Evolutionary conservation across 108 stramenopile genomes (phyloP).

Genomic region (Conticribra weissflogii): DNA sequence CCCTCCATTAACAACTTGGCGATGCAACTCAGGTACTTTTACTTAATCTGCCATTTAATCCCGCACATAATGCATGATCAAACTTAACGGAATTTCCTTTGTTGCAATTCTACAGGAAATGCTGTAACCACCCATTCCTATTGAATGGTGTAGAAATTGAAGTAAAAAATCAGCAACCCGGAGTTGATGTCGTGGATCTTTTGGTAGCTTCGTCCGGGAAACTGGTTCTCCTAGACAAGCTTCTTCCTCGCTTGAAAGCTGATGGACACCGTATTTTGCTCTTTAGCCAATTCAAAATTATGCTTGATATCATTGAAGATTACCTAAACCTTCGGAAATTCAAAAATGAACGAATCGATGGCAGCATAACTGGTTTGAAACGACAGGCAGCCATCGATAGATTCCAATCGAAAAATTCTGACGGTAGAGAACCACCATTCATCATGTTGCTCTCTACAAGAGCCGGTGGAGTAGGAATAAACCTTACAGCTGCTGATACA

Average conservation of each 20-base stretch:
- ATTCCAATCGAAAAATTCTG: slow-evolving; percentile 78
- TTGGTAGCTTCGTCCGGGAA: slow-evolving; percentile 91
- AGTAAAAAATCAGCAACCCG: slow-evolving; percentile 47
- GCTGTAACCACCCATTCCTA: slow-evolving; percentile 98
- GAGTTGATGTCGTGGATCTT: slow-evolving; percentile 57
- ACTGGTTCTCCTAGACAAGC: slow-evolving; percentile 95
- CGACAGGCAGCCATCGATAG: slow-evolving; percentile 94
- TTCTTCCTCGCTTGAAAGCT: slow-evolving; percentile 89
- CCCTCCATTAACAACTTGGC: slow-evolving; percentile 79
- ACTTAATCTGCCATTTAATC: neutral
- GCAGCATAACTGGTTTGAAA: slow-evolving; percentile 90
- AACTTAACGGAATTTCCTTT: too few relatives aligned
- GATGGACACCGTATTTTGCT: slow-evolving; percentile 95
- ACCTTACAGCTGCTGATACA: slow-evolving; percentile 96
- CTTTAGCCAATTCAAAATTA: slow-evolving; percentile 97
- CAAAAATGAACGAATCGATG: slow-evolving; percentile 94
- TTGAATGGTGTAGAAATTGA: slow-evolving; percentile 89
- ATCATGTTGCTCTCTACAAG: slow-evolving; percentile 97
- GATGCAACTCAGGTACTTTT: slow-evolving; percentile 37
- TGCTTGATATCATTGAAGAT: slow-evolving; percentile 98
- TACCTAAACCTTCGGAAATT: slow-evolving; percentile 74
- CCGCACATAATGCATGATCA: too few relatives aligned
- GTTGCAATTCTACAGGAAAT: slow-evolving; percentile 93
- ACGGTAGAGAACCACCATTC: slow-evolving; percentile 76
- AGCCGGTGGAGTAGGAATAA: slow-evolving; percentile 96